These are phyloP conservation scores for Komagataella kurtzmanii DNA, from an alignment of 805 yeast genomes.

Conservation along the genomic window DNA sequence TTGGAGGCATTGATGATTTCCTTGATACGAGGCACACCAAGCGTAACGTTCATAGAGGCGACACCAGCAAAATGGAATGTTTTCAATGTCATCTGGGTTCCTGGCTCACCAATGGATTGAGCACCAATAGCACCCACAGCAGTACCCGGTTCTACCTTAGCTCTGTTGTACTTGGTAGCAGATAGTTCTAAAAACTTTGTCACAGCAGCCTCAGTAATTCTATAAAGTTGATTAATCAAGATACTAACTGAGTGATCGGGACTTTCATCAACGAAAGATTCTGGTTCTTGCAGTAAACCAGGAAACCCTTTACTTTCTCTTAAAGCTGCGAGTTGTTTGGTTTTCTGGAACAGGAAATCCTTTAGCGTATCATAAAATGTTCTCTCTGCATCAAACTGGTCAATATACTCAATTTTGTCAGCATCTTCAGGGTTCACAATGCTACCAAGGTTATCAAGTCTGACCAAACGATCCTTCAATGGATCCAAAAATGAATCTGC, in stretches of 20 bases:
- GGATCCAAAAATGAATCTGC: slow-evolving; percentile 48
- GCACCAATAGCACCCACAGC: slow-evolving; percentile 99
- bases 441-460: slow-evolving; percentile 66
- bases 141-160: slow-evolving; percentile 96
- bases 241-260: slow-evolving; percentile 16
- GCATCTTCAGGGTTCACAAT: slow-evolving; percentile 27
- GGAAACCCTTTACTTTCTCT: slow-evolving; percentile 42
- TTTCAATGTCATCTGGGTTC: slow-evolving; percentile 93
- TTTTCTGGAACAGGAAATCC: slow-evolving; percentile 45
- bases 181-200: slow-evolving; percentile 61
- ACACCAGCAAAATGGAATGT: slow-evolving; percentile 92
- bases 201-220: slow-evolving; percentile 51
- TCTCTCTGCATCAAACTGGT: slow-evolving; percentile 80
- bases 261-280: slow-evolving; percentile 20
- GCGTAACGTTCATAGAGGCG: slow-evolving; percentile 95
- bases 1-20: slow-evolving; percentile 97
- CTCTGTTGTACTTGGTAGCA: slow-evolving; percentile 68
- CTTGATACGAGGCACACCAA: slow-evolving; percentile 98
- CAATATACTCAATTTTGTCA: slow-evolving; percentile 51
- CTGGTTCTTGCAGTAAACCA: slow-evolving; percentile 28
- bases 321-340: slow-evolving; percentile 36
- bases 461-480: slow-evolving; percentile 39
- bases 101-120: slow-evolving; percentile 98
- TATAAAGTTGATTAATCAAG: slow-evolving; percentile 50
- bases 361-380: slow-evolving; percentile 69